phyloP scores from a whole-genome alignment of 768 basidiomycete species.

The Termitomyces sp. region DNA sequence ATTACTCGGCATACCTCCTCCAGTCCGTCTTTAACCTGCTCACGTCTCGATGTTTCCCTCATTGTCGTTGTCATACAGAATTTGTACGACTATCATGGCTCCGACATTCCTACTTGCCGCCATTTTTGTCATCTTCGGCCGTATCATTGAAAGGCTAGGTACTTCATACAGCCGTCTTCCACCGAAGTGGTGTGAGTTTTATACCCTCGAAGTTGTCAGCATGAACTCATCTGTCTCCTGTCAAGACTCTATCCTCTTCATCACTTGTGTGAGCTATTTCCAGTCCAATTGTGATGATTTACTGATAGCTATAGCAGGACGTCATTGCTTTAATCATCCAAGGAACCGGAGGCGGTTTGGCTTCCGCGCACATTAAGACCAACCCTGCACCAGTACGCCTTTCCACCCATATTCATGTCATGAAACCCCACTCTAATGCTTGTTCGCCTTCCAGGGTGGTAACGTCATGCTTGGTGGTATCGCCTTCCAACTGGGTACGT shows the following conservation, averaged over 20 bases:
- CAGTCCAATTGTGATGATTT: not conserved
- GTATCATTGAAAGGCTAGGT: conserved; percentile 41
- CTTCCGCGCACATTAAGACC: conserved; percentile 23
- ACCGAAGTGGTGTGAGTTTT: conserved; percentile 34
- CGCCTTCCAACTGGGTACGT: conserved; percentile 49
- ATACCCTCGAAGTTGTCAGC: not conserved
- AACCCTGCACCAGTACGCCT: conserved; percentile 14
- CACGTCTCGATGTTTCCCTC: not conserved
- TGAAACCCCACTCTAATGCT: no score
- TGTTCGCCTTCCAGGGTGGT: conserved; percentile 16
- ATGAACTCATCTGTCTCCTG: not conserved
- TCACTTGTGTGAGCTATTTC: conserved; percentile 27
- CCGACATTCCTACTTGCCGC: conserved; percentile 58
- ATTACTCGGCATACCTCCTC: conserved; percentile 29
- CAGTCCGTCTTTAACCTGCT: conserved; percentile 27
- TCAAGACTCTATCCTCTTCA: conserved; percentile 37
- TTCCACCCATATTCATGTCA: no score
- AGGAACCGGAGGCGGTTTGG: conserved; percentile 56
- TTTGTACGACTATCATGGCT: conserved; percentile 43
- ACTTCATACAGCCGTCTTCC: conserved; percentile 46
- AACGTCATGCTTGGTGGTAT: conserved; percentile 59
- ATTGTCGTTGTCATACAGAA: conserved; percentile 21
- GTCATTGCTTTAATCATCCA: conserved; percentile 60
- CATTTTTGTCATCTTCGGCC: conserved; percentile 51
- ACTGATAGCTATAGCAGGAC: conserved; percentile 30